phyloP scores from a whole-genome alignment of 2,329 filamentous ascomycete species.

The Xylariaceae sp. region DNA sequence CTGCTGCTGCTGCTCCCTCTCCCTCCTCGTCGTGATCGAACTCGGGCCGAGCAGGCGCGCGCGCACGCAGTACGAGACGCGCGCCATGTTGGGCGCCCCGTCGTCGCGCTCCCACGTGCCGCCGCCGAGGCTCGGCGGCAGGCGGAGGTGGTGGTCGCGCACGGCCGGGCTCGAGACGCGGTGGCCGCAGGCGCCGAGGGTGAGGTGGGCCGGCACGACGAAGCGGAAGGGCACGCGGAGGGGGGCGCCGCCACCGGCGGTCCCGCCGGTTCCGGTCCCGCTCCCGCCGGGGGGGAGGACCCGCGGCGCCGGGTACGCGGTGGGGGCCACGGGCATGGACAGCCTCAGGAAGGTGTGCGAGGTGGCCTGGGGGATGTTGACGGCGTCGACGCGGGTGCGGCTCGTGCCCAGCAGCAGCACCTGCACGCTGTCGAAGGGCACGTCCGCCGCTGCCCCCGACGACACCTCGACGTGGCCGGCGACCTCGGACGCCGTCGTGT shows the following conservation, averaged over 20 bases:
- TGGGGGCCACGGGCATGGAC: slow-evolving; percentile 32
- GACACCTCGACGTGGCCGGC: slow-evolving; percentile 41
- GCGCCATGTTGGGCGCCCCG: slow-evolving; percentile 46
- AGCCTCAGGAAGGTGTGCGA: slow-evolving; percentile 40
- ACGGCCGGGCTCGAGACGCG: slow-evolving; percentile 35
- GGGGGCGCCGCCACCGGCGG: no score
- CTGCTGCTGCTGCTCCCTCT: no score
- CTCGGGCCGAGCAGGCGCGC: slow-evolving; percentile 27
- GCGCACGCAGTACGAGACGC: slow-evolving; percentile 45
- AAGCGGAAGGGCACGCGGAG: slow-evolving; percentile 53
- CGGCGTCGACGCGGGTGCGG: slow-evolving; percentile 43
- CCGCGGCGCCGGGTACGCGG: slow-evolving; percentile 37
- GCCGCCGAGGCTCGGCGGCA: slow-evolving; percentile 40
- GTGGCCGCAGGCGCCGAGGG: slow-evolving; percentile 49
- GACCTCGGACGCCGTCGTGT: slow-evolving; percentile 46
- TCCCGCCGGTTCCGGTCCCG: no score
- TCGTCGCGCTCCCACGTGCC: slow-evolving; percentile 48
- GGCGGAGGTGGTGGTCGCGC: slow-evolving; percentile 42
- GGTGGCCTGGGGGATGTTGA: slow-evolving; percentile 39
- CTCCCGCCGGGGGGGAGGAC: slow-evolving; percentile 40
- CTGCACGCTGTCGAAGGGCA: slow-evolving; percentile 43
- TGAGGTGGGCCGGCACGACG: slow-evolving; percentile 49
- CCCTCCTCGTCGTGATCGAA: slow-evolving; percentile 16
- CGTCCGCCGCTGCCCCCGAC: slow-evolving; percentile 33
- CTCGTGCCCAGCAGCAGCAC: slow-evolving; percentile 45